phyloP scores from a whole-genome alignment of 2,329 filamentous ascomycete species.

The Byssochlamys sp. region DNA sequence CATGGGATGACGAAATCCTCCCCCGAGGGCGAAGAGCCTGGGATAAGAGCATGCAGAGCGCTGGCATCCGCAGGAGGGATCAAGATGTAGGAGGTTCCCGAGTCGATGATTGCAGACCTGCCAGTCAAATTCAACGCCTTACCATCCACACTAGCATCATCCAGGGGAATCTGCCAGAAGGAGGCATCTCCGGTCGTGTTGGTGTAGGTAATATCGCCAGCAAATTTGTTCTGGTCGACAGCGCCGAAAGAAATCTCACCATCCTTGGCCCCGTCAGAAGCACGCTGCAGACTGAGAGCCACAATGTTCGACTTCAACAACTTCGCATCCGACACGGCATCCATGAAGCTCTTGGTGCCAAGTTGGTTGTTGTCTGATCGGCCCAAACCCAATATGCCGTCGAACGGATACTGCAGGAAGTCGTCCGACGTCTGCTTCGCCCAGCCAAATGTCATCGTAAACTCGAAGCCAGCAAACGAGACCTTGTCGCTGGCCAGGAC shows the following conservation, averaged over 20 bases:
- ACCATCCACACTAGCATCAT: constrained; percentile 55
- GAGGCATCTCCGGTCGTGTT: constrained; percentile 41
- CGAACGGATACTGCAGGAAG: constrained; percentile 70
- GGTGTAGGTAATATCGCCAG: constrained; percentile 60
- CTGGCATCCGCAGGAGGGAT: constrained; percentile 58
- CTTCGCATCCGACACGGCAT: constrained; percentile 48
- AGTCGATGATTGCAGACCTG: constrained; percentile 66
- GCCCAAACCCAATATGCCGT: constrained; percentile 75
- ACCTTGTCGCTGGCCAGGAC: constrained; percentile 57
- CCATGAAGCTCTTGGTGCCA: constrained; percentile 55
- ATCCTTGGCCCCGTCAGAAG: constrained; percentile 54
- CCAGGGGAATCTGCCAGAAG: constrained; percentile 65
- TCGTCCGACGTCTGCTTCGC: constrained; percentile 62
- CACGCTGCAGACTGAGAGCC: constrained; percentile 60
- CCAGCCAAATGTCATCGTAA: constrained; percentile 61
- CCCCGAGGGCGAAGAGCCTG: constrained; percentile 49
- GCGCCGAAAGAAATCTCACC: constrained; percentile 71
- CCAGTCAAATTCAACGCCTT: constrained; percentile 44
- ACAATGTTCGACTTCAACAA: constrained; percentile 58
- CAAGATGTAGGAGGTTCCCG: constrained; percentile 71
- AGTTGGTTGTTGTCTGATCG: constrained; percentile 47
- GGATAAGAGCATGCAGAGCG: constrained; percentile 58
- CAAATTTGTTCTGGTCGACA: constrained; percentile 57
- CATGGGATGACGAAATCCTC: constrained; percentile 66
- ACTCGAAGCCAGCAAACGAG: constrained; percentile 54